Evolutionary conservation across 2,329 filamentous ascomycete genomes (phyloP).

Genomic region (Paramyrothecium roridum): DNA sequence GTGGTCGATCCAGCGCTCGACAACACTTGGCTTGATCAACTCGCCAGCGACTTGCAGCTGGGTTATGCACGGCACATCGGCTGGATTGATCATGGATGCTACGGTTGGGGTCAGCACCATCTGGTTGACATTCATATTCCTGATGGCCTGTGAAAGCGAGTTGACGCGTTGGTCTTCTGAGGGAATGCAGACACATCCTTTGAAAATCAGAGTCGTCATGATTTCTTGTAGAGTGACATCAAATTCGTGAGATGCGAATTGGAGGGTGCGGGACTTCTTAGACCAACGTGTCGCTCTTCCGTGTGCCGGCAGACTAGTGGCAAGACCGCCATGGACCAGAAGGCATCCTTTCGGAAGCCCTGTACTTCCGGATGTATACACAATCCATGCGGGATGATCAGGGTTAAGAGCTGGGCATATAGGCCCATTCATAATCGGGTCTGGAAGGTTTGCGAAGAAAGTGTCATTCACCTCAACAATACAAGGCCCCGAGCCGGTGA

Average conservation of each 20-base stretch:
- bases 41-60: background rate
- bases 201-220: background rate
- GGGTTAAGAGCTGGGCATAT: constrained; percentile 1
- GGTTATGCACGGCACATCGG: background rate
- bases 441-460: background rate
- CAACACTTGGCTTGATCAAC: background rate
- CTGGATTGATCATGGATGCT: background rate
- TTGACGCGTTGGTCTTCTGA: background rate
- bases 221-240: background rate
- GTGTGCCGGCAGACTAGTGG: constrained; percentile 3
- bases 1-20: background rate
- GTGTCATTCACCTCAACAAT: constrained; percentile 2
- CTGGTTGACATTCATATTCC: background rate
- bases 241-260: background rate
- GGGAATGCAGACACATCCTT: background rate
- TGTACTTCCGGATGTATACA: constrained; percentile 5
- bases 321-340: constrained; percentile 1
- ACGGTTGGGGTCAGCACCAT: background rate
- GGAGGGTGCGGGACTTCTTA: constrained; percentile 2
- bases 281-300: constrained; percentile 1
- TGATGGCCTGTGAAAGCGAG: background rate
- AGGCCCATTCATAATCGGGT: background rate
- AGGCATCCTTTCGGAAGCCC: constrained; percentile 4
- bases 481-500: background rate
- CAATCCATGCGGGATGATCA: constrained; percentile 3